phyloP scores from a whole-genome alignment of 2,329 filamentous ascomycete genomes.

The Ustulina deusta region DNA sequence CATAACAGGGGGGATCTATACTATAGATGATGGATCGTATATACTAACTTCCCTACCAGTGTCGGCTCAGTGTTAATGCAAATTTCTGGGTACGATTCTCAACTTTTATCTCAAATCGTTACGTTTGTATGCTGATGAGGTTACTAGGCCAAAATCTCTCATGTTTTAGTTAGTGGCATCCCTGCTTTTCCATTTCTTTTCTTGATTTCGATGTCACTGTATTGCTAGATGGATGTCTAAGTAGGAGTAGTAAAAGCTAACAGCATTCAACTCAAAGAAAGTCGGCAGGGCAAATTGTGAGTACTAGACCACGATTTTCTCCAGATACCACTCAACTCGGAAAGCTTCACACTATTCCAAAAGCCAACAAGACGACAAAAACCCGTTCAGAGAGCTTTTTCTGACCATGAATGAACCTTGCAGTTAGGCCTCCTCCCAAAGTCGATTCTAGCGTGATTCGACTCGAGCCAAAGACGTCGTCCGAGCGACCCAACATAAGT shows the following conservation, averaged over 20 bases:
- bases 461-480: slow-evolving; percentile 86
- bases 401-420: neutral
- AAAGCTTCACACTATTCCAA: neutral
- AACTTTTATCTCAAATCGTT: neutral
- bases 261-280: slow-evolving; percentile 61
- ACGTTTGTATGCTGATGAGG: slow-evolving; percentile 15
- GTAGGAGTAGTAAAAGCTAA: slow-evolving; percentile 12
- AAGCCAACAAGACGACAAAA: neutral
- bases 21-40: neutral
- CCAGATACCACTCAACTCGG: neutral
- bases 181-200: neutral
- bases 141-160: slow-evolving; percentile 53
- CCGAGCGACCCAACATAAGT: slow-evolving; percentile 82
- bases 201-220: neutral
- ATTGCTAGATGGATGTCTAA: neutral
- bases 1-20: neutral
- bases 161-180: slow-evolving; percentile 37
- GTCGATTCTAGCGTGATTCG: slow-evolving; percentile 87
- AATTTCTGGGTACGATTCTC: slow-evolving; percentile 79
- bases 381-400: neutral
- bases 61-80: slow-evolving; percentile 88
- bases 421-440: slow-evolving; percentile 82
- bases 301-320: neutral
- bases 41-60: slow-evolving; percentile 51
- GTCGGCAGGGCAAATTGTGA: slow-evolving; percentile 89